A percentile compares a stretch with the other conserved stretches of the same genome.
phyloP scores from a whole-genome alignment of 2,329 filamentous ascomycete genomes.

The Pseudocercospora fuligena region DNA sequence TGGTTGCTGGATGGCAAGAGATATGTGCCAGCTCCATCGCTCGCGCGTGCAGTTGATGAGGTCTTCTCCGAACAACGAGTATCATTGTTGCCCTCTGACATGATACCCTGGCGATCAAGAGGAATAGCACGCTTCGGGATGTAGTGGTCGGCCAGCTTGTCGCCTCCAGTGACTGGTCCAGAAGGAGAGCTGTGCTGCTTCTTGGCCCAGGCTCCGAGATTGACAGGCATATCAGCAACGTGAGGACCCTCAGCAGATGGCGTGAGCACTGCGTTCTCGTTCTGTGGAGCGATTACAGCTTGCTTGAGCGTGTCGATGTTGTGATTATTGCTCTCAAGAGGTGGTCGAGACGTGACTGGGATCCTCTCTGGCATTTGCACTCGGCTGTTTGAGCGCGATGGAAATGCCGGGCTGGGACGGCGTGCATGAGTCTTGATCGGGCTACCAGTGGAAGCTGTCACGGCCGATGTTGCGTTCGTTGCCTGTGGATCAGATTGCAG shows the following conservation, averaged over 20 bases:
- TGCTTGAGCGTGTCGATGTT: slow-evolving; percentile 40
- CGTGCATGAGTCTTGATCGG: slow-evolving; percentile 32
- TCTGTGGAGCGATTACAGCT: slow-evolving; percentile 38
- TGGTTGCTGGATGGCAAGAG: slow-evolving; percentile 7
- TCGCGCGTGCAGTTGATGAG: slow-evolving; percentile 2
- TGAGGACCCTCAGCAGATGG: slow-evolving; percentile 36
- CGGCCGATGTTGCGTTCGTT: background rate
- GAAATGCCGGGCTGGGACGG: slow-evolving; percentile 33
- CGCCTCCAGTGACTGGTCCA: slow-evolving; percentile 16
- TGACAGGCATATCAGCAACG: slow-evolving; percentile 31
- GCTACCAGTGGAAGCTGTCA: slow-evolving; percentile 31
- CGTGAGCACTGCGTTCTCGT: slow-evolving; percentile 41
- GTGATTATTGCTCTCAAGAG: slow-evolving; percentile 31
- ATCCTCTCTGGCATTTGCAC: slow-evolving; percentile 19
- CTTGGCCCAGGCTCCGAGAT: slow-evolving; percentile 41
- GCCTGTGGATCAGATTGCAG: slow-evolving; percentile 32
- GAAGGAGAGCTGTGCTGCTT: slow-evolving; percentile 20
- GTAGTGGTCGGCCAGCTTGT: slow-evolving; percentile 28
- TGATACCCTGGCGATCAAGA: slow-evolving; percentile 24
- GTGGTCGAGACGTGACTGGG: slow-evolving; percentile 15
- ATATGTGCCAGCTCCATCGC: slow-evolving; percentile 9
- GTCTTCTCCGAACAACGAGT: slow-evolving; percentile 7
- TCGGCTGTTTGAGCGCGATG: slow-evolving; percentile 23
- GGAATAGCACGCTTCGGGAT: slow-evolving; percentile 33
- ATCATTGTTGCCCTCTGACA: slow-evolving; percentile 22